phyloP scores from a whole-genome alignment of 1,139 yeast genomes.

The Scheffersomyces illinoinensis region DNA sequence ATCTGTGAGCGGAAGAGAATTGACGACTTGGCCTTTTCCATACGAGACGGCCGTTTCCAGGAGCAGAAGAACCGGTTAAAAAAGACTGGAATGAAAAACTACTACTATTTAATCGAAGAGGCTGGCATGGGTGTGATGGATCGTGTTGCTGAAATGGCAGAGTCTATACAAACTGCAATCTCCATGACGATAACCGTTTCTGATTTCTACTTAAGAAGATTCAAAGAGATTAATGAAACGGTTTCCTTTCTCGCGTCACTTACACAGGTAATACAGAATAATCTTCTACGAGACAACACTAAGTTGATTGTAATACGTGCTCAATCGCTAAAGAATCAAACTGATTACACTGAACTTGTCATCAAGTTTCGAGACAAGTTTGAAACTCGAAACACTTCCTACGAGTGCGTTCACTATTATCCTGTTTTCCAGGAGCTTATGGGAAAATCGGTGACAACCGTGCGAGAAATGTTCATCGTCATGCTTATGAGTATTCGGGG shows the following conservation, averaged over 20 bases:
- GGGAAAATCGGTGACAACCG: constrained; percentile 71
- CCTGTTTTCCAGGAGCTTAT: constrained; percentile 67
- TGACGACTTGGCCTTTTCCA: constrained; percentile 82
- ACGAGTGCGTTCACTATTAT: constrained; percentile 64
- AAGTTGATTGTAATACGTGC: constrained; percentile 53
- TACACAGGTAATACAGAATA: constrained; percentile 49
- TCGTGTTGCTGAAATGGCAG: constrained; percentile 47
- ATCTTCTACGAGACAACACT: constrained; percentile 29
- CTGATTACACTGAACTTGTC: constrained; percentile 47
- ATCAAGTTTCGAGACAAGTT: constrained; percentile 46
- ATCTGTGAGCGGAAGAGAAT: constrained; percentile 86
- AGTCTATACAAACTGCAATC: constrained; percentile 75
- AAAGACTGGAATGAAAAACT: constrained; percentile 65
- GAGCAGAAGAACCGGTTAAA: constrained; percentile 83
- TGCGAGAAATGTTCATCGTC: constrained; percentile 71
- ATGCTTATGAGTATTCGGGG: constrained; percentile 84
- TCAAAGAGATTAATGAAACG: constrained; percentile 76
- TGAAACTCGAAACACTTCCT: constrained; percentile 22
- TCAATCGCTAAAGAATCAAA: constrained; percentile 48
- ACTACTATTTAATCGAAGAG: constrained; percentile 85
- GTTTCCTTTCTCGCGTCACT: constrained; percentile 59
- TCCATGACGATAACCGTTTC: constrained; percentile 69
- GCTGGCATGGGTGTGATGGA: constrained; percentile 43
- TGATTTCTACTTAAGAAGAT: constrained; percentile 66
- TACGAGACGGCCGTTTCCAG: constrained; percentile 80